phyloP scores from a whole-genome alignment of 257 asterid genomes.

The Hygrophila difformis region DNA sequence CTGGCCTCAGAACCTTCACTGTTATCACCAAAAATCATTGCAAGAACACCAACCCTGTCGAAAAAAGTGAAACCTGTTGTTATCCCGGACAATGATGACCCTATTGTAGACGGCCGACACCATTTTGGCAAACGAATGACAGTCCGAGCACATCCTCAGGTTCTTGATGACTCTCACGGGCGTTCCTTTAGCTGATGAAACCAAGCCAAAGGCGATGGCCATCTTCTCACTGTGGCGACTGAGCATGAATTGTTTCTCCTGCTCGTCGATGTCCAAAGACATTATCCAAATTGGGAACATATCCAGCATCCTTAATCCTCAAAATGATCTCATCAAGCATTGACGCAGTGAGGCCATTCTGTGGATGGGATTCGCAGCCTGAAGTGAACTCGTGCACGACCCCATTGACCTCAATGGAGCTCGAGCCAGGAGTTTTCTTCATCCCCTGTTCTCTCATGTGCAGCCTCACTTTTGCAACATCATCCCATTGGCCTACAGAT shows the following conservation, averaged over 20 bases:
- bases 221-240: constrained; percentile 45
- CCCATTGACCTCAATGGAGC: constrained; percentile 43
- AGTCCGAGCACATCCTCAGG: constrained; percentile 51
- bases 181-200: constrained; percentile 24
- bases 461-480: constrained; percentile 41
- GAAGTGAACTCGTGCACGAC: constrained; percentile 42
- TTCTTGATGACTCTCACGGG: constrained; percentile 41
- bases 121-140: constrained; percentile 42
- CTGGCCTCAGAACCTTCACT: neutral
- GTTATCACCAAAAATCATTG: constrained; percentile 40
- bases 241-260: constrained; percentile 41
- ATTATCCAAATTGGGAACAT: constrained; percentile 34
- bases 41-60: constrained; percentile 46
- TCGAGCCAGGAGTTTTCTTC: constrained; percentile 43
- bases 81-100: constrained; percentile 35
- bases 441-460: constrained; percentile 43
- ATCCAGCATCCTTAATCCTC: constrained; percentile 33
- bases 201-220: constrained; percentile 47
- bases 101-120: constrained; percentile 36
- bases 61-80: constrained; percentile 47
- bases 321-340: constrained; percentile 45
- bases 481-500: constrained; percentile 38
- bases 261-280: constrained; percentile 37
- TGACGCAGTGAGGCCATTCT: constrained; percentile 11
- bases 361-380: constrained; percentile 28